phyloP scores from a whole-genome alignment of 306 rosid species.

The barrel medic (Medicago truncatula) region MtrunA17r5.0-ANR NC_053043.1:46169001-46169500 shows the following conservation, averaged over 20 bases:
- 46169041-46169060: slow-evolving; percentile 92
- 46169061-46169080: slow-evolving; percentile 80
- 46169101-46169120: not conserved
- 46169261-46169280: too few relatives aligned
- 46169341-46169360: slow-evolving; percentile 58
- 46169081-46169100: slow-evolving; percentile 64
- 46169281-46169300: too few relatives aligned
- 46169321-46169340: slow-evolving; percentile 59
- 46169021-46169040: slow-evolving; percentile 74
- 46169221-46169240: too few relatives aligned
- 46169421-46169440: slow-evolving; percentile 94
- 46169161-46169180: too few relatives aligned
- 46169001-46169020: slow-evolving; percentile 61
- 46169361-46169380: slow-evolving; percentile 59
- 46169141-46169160: too few relatives aligned
- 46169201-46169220: too few relatives aligned
- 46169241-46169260: too few relatives aligned
- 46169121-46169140: not conserved
- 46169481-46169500: slow-evolving; percentile 4
- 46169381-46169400: slow-evolving; percentile 59
- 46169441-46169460: slow-evolving; percentile 73
- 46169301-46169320: not conserved
- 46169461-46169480: slow-evolving; percentile 28
- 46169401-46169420: slow-evolving; percentile 84
- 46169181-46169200: too few relatives aligned